These are phyloP conservation scores for Vanrija humicola DNA, from an alignment of 1,284 basidiomycete genomes.

Conservation along the genomic window DNA sequence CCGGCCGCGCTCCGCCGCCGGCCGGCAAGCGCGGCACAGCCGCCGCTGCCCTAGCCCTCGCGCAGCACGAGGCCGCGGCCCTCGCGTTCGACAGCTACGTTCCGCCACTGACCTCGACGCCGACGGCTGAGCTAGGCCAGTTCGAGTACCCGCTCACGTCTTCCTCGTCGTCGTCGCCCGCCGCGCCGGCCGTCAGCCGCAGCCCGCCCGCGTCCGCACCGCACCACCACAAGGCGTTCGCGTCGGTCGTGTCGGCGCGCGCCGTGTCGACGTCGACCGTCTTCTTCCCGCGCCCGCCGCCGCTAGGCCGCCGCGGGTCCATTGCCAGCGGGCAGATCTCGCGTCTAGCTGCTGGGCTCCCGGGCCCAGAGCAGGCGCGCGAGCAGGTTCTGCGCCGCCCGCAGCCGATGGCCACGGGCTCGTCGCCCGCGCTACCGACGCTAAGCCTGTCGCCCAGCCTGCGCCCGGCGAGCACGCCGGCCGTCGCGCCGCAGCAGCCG, in stretches of 20 bases:
- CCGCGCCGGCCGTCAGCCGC: neutral
- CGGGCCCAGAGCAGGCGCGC: neutral
- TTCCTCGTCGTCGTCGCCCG: neutral
- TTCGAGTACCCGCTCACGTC: constrained; percentile 31
- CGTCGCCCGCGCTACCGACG: too few relatives aligned
- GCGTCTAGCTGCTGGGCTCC: constrained; percentile 4
- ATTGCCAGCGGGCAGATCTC: constrained; percentile 16
- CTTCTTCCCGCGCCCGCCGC: neutral
- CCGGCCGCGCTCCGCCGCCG: neutral
- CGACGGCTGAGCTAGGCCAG: constrained; percentile 30
- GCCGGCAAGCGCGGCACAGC: neutral
- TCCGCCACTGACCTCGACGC: constrained; percentile 19
- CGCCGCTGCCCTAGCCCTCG: neutral
- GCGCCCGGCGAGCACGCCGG: neutral
- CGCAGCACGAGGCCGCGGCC: neutral
- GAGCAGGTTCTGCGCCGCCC: neutral
- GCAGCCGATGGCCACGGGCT: neutral
- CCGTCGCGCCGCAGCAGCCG: too few relatives aligned
- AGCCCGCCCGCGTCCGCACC: neutral
- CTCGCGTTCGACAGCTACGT: neutral
- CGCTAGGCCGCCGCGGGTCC: constrained; percentile 9
- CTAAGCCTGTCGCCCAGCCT: neutral
- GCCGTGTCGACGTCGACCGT: neutral
- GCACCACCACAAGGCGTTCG: constrained; percentile 3
- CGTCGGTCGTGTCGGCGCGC: neutral